These are phyloP conservation scores for Rhynchosporium agropyri DNA, from an alignment of 2,329 filamentous ascomycete species.

Conservation along the genomic window DNA sequence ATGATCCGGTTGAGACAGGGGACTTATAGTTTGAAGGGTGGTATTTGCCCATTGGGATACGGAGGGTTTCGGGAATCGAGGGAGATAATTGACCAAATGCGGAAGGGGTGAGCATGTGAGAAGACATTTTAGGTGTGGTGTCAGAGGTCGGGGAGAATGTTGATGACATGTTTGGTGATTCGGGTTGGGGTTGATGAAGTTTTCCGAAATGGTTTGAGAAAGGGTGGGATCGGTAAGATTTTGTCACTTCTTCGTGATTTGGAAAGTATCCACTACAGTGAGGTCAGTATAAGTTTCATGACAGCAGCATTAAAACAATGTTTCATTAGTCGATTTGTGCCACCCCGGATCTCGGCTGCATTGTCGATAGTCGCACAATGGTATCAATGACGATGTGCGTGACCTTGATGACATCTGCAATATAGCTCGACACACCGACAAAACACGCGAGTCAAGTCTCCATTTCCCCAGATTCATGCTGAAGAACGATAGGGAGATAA, in stretches of 20 bases:
- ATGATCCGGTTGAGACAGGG: constrained; percentile 36
- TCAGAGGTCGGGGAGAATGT: constrained; percentile 41
- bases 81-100: constrained; percentile 22
- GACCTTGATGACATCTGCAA: constrained; percentile 1
- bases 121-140: constrained; percentile 20
- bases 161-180: constrained; percentile 28
- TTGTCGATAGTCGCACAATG: not conserved
- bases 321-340: not conserved
- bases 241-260: constrained; percentile 55
- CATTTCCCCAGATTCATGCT: not conserved
- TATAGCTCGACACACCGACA: not conserved
- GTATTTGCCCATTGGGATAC: constrained; percentile 62
- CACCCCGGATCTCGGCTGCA: not conserved
- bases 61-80: constrained; percentile 27
- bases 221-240: constrained; percentile 36
- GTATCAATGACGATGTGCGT: constrained; percentile 5
- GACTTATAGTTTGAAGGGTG: constrained; percentile 64
- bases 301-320: not conserved
- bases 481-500: constrained; percentile 24
- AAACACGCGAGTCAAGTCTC: constrained; percentile 12
- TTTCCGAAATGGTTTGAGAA: constrained; percentile 36
- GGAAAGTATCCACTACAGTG: constrained; percentile 60
- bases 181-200: constrained; percentile 38
- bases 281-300: constrained; percentile 3
- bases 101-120: constrained; percentile 21